Evolutionary conservation across 108 stramenopile genomes (phyloP), one percentile per base, ranked within the genome.

Genomic region (Nannochloropsis salina): DNA sequence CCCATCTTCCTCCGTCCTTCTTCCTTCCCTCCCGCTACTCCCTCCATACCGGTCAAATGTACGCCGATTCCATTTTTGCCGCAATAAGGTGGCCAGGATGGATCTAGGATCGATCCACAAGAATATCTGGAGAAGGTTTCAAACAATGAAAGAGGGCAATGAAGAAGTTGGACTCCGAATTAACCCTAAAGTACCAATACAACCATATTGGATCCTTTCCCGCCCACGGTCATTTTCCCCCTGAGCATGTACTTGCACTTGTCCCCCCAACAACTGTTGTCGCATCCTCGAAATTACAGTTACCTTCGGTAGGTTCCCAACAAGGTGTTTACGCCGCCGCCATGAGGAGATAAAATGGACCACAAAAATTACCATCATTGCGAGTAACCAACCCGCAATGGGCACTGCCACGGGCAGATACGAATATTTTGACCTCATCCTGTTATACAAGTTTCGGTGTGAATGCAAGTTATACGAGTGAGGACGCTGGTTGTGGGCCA

Each of bases 341-440:
- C 61, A 74, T 15, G 61, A 74, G n/a, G 61, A 15, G n/a, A 74
- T 15, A 74, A 74, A 74, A n/a, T 74, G 61, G 61, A 74, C 61
- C 20, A 74, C 61, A 74, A 74, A 74, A 74, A 74, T 74, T 74
- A 74, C 20, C 15, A 74, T 15, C 61, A 74, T 74, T 15, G 61
- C 61, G 4, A 74, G 61, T n/a, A 74, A n/a, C 61, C 61, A 74
- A n/a, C 61, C 61, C 61, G n/a, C 20, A n/a, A 74, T 74, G 61
- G 61, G 61, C 61, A 74, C 61, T 74, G 61, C 61, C 61, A 74
- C 61, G 20, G 61, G 61, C 61, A 74, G 20, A n/a, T n/a, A 74
- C 1, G 61, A 74, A 74, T n/a, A 31, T 31, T 31, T 31, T 31
- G 31, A 31, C 31, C 31, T 31, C 31, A 31, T 31, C 31, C 31